phyloP scores from a whole-genome alignment of 1,284 basidiomycete genomes.

The Cutaneotrichosporon cyanovorans region DNA sequence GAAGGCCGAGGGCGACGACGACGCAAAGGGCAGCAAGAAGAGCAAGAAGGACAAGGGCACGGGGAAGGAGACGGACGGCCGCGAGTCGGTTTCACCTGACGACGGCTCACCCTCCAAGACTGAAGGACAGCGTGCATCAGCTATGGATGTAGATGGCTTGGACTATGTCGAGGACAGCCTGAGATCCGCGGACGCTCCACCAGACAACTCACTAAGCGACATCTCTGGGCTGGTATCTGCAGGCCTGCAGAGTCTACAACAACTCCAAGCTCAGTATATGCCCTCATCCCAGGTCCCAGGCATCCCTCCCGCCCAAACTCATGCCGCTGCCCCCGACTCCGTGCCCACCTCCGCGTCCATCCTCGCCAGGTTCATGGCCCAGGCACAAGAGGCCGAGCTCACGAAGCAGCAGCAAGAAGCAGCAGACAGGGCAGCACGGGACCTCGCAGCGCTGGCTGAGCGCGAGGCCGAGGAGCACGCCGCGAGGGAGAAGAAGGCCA shows the following conservation, averaged over 20 bases:
- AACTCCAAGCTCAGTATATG: background rate
- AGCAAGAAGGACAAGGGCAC: background rate
- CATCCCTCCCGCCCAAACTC: background rate
- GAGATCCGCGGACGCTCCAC: background rate
- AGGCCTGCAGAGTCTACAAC: too few species aligned
- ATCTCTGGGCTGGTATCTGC: too few species aligned
- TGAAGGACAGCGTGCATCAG: background rate
- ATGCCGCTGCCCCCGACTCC: background rate
- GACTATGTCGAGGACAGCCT: background rate
- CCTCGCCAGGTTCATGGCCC: too few species aligned
- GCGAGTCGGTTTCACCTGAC: background rate
- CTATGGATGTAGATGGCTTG: background rate
- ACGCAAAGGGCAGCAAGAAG: conserved; percentile 2
- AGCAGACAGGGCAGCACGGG: too few species aligned
- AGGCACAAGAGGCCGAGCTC: too few species aligned
- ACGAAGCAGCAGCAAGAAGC: too few species aligned
- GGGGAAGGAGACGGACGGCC: background rate
- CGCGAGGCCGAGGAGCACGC: background rate
- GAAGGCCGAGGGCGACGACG: conserved; percentile 1
- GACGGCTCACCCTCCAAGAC: too few species aligned
- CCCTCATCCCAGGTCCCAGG: too few species aligned
- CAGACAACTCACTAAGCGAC: too few species aligned
- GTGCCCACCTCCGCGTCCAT: background rate
- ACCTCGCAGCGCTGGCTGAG: background rate
- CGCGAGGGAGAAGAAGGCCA: too few species aligned